Evolutionary conservation across 352 stramenopile species (phyloP), one percentile per base, ranked within the genome.

Genomic region (Globisporangium megalacanthum): DNA sequence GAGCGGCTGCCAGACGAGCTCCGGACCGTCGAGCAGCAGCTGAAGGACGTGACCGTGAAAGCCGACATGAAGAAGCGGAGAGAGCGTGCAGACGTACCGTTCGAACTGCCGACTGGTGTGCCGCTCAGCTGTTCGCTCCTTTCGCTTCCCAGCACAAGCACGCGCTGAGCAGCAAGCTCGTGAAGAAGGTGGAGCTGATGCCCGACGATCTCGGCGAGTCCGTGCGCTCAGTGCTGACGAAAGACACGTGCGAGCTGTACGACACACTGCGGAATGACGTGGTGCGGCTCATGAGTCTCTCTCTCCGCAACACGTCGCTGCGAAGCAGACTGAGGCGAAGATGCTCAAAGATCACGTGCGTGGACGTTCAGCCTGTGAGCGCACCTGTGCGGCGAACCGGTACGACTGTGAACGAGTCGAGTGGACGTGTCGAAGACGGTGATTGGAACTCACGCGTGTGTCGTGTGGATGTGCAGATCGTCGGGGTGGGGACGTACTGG

Each of bases 11-110:
- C 75, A 20, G 75, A 88, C 25, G 77, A 88, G 49, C 59, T 90
- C 17, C 68, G 70, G 22, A 56, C 54, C 8, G 72, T 88, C 48
- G 79, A 90, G 54, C 67, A 78, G 57, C 79, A 90, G 54, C 66
- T 90, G 5, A 90, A 90, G 56, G 87, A 87, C 49, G 74, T 69
- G 36, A 69, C 79, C 5, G 68, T 84, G 8, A 76, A 69, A 63
- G 72, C 77, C 4, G 79, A 90, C 52, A 59, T 62, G 1, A 90
- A 90, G 66, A 90, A 79, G 65, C 87, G 83, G 57, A 90, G 88
- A 49, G 79, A 88, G 59, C 63, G 88, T 17, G 73, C 73, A 0
- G 69, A 86, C 22, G 72, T 86, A 15, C 75, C 76, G 10, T 83
- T 79, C 60, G 56, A 75, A 33, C 52, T 84, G 7, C 74, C 77